These are phyloP conservation scores for Bruguiera parviflora DNA, from an alignment of 345 rosid genomes.

Conservation along the genomic window DNA sequence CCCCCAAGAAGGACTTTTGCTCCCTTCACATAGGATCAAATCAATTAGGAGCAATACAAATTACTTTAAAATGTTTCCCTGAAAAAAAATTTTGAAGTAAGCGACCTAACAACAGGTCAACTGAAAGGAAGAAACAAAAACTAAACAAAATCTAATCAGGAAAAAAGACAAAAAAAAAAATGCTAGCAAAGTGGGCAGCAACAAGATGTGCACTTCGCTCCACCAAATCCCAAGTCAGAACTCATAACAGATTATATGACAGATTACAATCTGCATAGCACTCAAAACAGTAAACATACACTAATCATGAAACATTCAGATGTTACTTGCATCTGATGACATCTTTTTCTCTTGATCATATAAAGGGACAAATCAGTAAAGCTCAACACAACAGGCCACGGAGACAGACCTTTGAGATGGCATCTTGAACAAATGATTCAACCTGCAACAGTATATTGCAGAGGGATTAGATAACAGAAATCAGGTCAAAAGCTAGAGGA, in stretches of 20 bases:
- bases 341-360: no score
- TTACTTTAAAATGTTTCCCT: no score
- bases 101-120: background rate
- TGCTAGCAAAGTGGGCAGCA: no score
- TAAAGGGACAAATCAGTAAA: background rate
- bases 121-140: background rate
- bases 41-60: slow-evolving; percentile 13
- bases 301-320: background rate
- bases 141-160: no score
- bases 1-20: slow-evolving; percentile 92
- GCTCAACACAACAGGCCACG: background rate
- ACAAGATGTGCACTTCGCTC: no score
- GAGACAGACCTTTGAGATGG: slow-evolving; percentile 69
- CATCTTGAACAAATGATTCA: slow-evolving; percentile 79
- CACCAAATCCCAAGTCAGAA: no score
- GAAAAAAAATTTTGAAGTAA: background rate
- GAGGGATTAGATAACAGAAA: slow-evolving; percentile 6
- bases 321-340: no score
- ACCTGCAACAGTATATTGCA: slow-evolving; percentile 52
- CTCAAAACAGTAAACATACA: no score
- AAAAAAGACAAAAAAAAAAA: background rate
- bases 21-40: slow-evolving; percentile 49
- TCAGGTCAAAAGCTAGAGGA: slow-evolving; percentile 13
- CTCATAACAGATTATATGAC: no score
- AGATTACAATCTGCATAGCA: no score